These are phyloP conservation scores for Fraxinus angustifolia DNA, from an alignment of 305 asterid species.

Conservation along the genomic window DNA sequence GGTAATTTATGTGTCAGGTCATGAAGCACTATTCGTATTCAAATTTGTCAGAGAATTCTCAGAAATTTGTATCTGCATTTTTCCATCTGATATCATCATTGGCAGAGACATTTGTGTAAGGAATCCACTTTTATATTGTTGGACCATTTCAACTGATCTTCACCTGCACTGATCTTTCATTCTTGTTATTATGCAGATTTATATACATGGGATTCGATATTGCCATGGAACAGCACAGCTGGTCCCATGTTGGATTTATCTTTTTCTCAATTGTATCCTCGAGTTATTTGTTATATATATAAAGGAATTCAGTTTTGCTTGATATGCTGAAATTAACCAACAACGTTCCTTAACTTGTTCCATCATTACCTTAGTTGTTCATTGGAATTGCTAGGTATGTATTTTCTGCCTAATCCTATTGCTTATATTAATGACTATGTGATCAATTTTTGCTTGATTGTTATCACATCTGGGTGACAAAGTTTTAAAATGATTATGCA, in stretches of 20 bases:
- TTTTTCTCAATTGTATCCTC: constrained; percentile 96
- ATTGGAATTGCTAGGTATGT: constrained; percentile 90
- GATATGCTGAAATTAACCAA: constrained; percentile 6
- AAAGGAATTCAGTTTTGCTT: constrained; percentile 16
- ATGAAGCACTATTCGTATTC: constrained; percentile 93
- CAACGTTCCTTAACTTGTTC: constrained; percentile 52
- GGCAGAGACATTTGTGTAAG: constrained; percentile 99
- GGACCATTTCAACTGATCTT: constrained; percentile 12
- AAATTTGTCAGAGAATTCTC: constrained; percentile 90
- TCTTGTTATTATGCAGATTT: constrained; percentile 59
- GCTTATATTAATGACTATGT: background rate
- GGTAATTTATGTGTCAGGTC: constrained; percentile 49
- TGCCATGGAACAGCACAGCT: constrained; percentile 97
- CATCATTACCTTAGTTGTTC: constrained; percentile 54
- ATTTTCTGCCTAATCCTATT: constrained; percentile 11
- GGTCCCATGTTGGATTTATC: constrained; percentile 98
- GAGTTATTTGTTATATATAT: constrained; percentile 5
- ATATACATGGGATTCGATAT: constrained; percentile 98
- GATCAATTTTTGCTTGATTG: constrained; percentile 2
- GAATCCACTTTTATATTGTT: constrained; percentile 15
- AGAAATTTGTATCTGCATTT: constrained; percentile 91
- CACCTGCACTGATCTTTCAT: constrained; percentile 19
- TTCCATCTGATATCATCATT: constrained; percentile 91
- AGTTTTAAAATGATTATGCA: constrained; percentile 12
- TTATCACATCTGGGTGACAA: constrained; percentile 9